Evolutionary conservation across 441 rosid species (phyloP).

Genomic region (Euphorbia corollata): DNA sequence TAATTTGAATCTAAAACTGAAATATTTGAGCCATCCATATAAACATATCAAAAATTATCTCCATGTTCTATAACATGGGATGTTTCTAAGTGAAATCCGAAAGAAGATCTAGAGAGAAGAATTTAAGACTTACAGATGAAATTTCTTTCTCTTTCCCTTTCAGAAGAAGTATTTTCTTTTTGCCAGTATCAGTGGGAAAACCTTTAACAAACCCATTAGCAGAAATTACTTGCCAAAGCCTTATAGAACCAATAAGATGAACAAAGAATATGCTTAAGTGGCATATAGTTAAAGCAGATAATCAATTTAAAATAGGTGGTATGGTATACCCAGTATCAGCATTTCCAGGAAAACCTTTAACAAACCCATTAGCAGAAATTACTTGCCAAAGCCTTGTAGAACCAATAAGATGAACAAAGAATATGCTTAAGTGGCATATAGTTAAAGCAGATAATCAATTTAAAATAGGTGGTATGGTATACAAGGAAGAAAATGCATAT

Average conservation of each 20-base stretch:
- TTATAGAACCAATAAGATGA: neutral
- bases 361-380: constrained; percentile 12
- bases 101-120: neutral
- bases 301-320: neutral
- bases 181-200: constrained; percentile 39
- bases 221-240: neutral
- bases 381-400: neutral
- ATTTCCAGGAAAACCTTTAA: constrained; percentile 42
- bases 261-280: neutral
- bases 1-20: neutral
- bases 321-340: constrained; percentile 44
- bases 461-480: neutral
- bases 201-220: constrained; percentile 30
- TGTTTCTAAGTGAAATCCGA: neutral
- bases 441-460: neutral
- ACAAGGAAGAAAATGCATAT: neutral
- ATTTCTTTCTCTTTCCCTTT: constrained; percentile 70
- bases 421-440: neutral
- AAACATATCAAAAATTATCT: neutral
- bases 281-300: neutral
- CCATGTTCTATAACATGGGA: neutral
- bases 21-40: neutral
- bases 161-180: constrained; percentile 55
- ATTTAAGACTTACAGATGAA: constrained; percentile 36
- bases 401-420: neutral